Evolutionary conservation across 2,329 filamentous ascomycete species (phyloP).

Genomic region (Talaromyces sp.): DNA sequence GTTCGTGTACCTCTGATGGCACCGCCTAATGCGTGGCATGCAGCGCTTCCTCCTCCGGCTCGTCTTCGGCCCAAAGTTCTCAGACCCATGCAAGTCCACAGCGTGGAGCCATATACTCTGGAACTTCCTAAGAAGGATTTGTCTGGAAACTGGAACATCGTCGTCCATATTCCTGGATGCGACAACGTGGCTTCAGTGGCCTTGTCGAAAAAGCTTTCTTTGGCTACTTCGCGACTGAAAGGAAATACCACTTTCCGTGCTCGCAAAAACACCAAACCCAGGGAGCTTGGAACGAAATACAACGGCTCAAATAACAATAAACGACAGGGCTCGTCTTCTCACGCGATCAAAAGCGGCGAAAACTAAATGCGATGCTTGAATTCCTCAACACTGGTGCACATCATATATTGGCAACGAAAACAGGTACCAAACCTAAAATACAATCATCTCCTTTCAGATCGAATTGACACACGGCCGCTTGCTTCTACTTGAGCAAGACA

Average conservation of each 20-base stretch:
- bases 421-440: not conserved
- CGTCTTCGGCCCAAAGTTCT: constrained; percentile 45
- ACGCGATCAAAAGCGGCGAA: constrained; percentile 21
- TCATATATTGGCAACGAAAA: not conserved
- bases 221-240: constrained; percentile 27
- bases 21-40: constrained; percentile 62
- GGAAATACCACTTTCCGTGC: constrained; percentile 28
- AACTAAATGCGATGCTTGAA: not conserved
- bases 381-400: not conserved
- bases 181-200: constrained; percentile 41
- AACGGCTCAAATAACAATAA: constrained; percentile 23
- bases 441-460: not conserved
- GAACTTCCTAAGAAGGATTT: constrained; percentile 37
- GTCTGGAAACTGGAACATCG: constrained; percentile 36
- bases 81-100: constrained; percentile 55
- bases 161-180: constrained; percentile 50
- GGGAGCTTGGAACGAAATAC: constrained; percentile 27
- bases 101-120: constrained; percentile 45
- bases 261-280: constrained; percentile 32
- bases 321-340: constrained; percentile 27
- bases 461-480: not conserved
- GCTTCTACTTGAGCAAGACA: not conserved
- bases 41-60: constrained; percentile 44
- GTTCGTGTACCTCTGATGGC: constrained; percentile 64
- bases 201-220: constrained; percentile 34